Evolutionary conservation across 1,284 basidiomycete species (phyloP).

Genomic region (Marasmius fiardii): DNA sequence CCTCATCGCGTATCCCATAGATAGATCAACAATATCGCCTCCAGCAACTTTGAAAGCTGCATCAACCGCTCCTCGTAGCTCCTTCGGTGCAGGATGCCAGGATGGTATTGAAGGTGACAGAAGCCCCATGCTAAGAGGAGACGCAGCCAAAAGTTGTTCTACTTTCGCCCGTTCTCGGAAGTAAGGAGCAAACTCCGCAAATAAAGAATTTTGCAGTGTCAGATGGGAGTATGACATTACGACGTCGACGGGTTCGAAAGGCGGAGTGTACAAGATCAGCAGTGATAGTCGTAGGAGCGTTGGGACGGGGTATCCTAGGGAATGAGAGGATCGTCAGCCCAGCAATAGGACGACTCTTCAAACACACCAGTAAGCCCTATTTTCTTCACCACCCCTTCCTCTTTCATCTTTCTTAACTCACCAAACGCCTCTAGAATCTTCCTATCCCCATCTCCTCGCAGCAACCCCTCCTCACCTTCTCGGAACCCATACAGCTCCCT

Average conservation of each 20-base stretch:
- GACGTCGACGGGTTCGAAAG: constrained; percentile 72
- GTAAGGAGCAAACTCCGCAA: constrained; percentile 58
- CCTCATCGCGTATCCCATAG: constrained; percentile 71
- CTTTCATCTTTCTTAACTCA: constrained; percentile 74
- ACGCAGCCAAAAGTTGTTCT: constrained; percentile 76
- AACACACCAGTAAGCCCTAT: constrained; percentile 83
- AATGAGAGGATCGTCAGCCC: not conserved
- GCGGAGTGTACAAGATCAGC: constrained; percentile 63
- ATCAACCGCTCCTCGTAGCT: constrained; percentile 42
- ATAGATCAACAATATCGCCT: constrained; percentile 63
- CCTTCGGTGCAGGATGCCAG: constrained; percentile 85
- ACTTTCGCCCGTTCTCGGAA: constrained; percentile 67
- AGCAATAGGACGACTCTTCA: not conserved
- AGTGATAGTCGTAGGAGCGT: constrained; percentile 82
- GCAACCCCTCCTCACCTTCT: constrained; percentile 51
- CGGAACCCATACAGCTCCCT: constrained; percentile 59
- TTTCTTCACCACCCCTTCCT: constrained; percentile 72
- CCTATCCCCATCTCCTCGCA: constrained; percentile 79
- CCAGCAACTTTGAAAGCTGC: constrained; percentile 35
- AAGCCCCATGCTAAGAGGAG: constrained; percentile 91
- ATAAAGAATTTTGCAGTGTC: constrained; percentile 75
- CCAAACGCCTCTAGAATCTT: constrained; percentile 71
- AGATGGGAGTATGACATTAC: constrained; percentile 88
- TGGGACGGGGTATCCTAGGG: constrained; percentile 83
- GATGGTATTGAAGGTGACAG: constrained; percentile 61